Base-by-base conservation (phyloP, 306 rosid species). In the Prinsepia uniflora region DNA sequence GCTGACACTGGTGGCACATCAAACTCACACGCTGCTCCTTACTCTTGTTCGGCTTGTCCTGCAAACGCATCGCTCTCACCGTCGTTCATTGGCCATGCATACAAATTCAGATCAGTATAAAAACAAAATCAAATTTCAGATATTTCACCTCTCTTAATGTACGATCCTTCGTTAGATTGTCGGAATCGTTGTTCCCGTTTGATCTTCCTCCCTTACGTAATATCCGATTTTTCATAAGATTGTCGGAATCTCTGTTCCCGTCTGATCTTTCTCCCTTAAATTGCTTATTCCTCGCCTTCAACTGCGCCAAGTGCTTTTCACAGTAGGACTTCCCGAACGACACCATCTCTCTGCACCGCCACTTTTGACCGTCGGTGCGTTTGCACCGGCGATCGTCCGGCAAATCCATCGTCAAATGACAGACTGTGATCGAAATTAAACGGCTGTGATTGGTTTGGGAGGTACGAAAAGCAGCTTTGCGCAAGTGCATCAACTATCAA, bases 1-100 rank as follows among this genome's bases (percentile, higher is more conserved):
- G 81, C 74, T 76, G 83, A 75, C 95, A 89, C 66, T 89, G 95
- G 81, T 89, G 95, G 67, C 95, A 89, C 95, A 82, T 88, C 81
- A 88, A 86, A 73, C 89, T 78, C 80, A 48, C 85, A 47, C 80
- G 57, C 68, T 77, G 53, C 68, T 77, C 80, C 72, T 61, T 79
- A 53, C 39, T 73, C 71, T 79, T 79, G 47, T 65, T 60, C 36
- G 56, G 55, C 62, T 6, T 36, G 6, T 39, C 66, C 61, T 74
- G 53, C 65, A 70, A 14, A 48, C 43, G 14, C 22, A n/a, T 4
- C 20, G 14, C 9, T 10, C 10, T 55, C 20, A 53, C 24, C 65
- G 1, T 5, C 4, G 0, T 17, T 61, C 46, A 61, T 61, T 61
- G 36, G 36, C 6, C 18, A 18, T 5, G 4, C 8, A 36, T 0